phyloP scores from a whole-genome alignment of 768 basidiomycete genomes.

The Leccinum obscurum region DNA sequence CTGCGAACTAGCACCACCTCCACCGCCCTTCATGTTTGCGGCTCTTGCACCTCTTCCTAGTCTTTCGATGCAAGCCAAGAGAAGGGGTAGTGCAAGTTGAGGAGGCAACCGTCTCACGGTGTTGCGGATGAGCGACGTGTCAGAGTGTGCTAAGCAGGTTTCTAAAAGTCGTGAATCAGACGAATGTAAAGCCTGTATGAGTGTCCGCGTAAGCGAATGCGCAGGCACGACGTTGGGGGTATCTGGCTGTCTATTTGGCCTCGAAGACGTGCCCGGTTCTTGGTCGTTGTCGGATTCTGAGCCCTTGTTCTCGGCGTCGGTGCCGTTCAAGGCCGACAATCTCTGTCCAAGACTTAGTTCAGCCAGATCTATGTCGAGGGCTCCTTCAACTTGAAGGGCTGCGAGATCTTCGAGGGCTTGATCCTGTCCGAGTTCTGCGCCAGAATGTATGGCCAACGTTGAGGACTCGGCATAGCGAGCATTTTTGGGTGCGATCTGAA shows the following conservation, averaged over 20 bases:
- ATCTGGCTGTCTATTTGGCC: slow-evolving; percentile 16
- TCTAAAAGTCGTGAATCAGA: slow-evolving; percentile 87
- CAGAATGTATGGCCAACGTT: slow-evolving; percentile 63
- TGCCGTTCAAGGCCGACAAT: slow-evolving; percentile 68
- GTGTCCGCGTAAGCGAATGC: slow-evolving; percentile 86
- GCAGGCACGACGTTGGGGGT: slow-evolving; percentile 60
- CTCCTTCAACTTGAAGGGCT: slow-evolving; percentile 57
- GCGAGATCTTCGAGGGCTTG: slow-evolving; percentile 50
- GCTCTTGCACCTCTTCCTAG: slow-evolving; percentile 73
- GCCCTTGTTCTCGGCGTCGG: slow-evolving; percentile 37
- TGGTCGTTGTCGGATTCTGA: slow-evolving; percentile 49
- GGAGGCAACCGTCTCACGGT: slow-evolving; percentile 87
- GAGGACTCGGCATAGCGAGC: slow-evolving; percentile 66
- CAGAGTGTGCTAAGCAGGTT: slow-evolving; percentile 82
- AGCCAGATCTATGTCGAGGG: slow-evolving; percentile 80
- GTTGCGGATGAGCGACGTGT: slow-evolving; percentile 76
- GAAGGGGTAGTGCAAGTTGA: slow-evolving; percentile 80
- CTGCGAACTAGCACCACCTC: slow-evolving; percentile 78
- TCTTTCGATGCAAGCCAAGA: slow-evolving; percentile 87
- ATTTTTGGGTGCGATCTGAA: slow-evolving; percentile 47
- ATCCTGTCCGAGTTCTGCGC: slow-evolving; percentile 62
- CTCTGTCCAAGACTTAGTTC: slow-evolving; percentile 93
- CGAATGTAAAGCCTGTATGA: slow-evolving; percentile 96
- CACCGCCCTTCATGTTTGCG: slow-evolving; percentile 73
- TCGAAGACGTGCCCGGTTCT: slow-evolving; percentile 34